phyloP scores from a whole-genome alignment of 2,329 filamentous ascomycete species.

The Diaporthe eres region DNA sequence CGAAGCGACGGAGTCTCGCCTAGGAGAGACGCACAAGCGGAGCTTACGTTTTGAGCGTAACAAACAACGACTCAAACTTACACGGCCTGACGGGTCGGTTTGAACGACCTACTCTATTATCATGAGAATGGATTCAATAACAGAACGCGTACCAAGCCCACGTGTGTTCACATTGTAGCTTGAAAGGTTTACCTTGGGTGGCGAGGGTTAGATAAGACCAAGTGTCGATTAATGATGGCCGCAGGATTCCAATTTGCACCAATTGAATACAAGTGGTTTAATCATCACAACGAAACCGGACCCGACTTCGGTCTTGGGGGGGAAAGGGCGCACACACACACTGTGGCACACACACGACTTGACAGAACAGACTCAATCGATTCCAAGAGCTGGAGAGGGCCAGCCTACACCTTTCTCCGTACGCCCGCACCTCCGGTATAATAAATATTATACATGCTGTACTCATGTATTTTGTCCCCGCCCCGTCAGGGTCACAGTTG shows the following conservation, averaged over 20 bases:
- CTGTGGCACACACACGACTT: not conserved
- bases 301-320: not conserved
- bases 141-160: not conserved
- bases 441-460: conserved; percentile 9
- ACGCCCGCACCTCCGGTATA: not conserved
- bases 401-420: not conserved
- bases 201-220: not conserved
- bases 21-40: not conserved
- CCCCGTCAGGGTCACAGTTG: not conserved
- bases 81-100: not conserved
- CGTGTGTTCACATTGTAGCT: too few relatives aligned
- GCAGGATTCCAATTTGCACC: not conserved
- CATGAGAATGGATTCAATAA: not conserved
- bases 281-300: not conserved
- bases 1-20: not conserved
- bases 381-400: conserved; percentile 12
- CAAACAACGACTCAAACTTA: not conserved
- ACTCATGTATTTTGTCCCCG: not conserved
- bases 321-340: too few relatives aligned
- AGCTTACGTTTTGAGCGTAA: not conserved
- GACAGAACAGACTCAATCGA: conserved; percentile 5
- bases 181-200: not conserved
- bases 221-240: not conserved
- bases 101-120: accelerated
- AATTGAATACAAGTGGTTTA: not conserved